Evolutionary conservation across 306 rosid genomes (phyloP).

Genomic region (Abrus precatorius): DNA sequence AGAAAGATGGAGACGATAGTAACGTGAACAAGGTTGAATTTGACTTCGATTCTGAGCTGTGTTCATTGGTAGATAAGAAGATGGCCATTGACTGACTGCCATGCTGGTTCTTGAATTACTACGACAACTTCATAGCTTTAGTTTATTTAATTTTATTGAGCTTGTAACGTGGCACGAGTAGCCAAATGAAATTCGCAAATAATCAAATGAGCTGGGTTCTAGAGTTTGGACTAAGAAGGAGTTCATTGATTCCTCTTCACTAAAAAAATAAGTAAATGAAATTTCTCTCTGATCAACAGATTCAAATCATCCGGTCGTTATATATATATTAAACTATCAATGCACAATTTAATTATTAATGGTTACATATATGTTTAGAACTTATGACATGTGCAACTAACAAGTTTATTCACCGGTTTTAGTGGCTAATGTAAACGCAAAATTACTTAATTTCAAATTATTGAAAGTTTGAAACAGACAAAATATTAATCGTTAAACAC

Average conservation of each 20-base stretch:
- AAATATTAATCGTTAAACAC: background rate
- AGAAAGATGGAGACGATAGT: slow-evolving; percentile 11
- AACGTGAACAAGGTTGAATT: slow-evolving; percentile 38
- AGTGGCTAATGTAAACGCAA: background rate
- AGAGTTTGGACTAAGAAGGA: background rate
- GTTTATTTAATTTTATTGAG: background rate
- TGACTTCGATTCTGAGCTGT: slow-evolving; percentile 43
- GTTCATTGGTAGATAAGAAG: background rate
- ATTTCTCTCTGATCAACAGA: background rate
- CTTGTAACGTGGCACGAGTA: background rate
- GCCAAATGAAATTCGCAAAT: background rate
- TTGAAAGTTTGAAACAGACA: background rate
- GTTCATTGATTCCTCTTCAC: background rate
- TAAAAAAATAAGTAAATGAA: background rate
- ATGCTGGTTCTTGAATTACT: background rate
- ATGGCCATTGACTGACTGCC: background rate
- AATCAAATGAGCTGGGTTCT: background rate
- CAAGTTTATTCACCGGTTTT: background rate
- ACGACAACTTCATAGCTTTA: background rate
- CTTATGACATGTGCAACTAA: background rate
- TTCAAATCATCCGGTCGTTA: background rate
- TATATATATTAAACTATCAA: too few species aligned
- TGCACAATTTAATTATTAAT: background rate
- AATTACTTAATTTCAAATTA: background rate
- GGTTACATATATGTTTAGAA: too few species aligned